Conservation (phyloP, 768 basidiomycete genomes). For the Tephrocybe sp. region DNA sequence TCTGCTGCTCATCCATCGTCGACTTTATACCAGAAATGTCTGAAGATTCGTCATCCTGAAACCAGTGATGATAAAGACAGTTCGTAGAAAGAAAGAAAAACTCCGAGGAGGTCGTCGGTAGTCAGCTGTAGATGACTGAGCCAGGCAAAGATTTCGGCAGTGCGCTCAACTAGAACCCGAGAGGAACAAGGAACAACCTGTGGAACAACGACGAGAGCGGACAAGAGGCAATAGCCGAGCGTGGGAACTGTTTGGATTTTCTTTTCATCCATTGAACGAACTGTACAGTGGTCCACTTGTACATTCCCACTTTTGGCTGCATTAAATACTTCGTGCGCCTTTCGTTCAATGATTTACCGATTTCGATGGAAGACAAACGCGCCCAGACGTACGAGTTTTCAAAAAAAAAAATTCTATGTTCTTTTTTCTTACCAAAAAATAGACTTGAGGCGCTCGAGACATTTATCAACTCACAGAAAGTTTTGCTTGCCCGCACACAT, state of each 20-base stretch:
- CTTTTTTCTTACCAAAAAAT: background rate
- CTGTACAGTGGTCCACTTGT: background rate
- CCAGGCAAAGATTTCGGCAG: background rate
- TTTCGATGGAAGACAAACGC: constrained; percentile 36
- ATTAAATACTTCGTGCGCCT: background rate
- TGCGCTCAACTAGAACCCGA: background rate
- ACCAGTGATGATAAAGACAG: background rate
- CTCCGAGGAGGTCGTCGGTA: background rate
- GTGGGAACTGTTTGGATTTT: constrained; percentile 12
- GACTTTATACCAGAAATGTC: background rate
- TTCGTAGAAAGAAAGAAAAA: background rate
- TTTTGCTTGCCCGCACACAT: constrained; percentile 58
- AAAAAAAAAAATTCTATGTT: too few species aligned
- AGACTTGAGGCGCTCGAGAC: constrained; percentile 67
- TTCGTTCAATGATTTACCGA: constrained; percentile 18
- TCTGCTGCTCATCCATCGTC: too few species aligned
- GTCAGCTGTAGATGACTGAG: too few species aligned
- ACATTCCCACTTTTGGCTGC: background rate
- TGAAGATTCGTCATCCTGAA: background rate
- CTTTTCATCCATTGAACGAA: too few species aligned
- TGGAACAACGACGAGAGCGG: too few species aligned
- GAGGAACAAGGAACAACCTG: too few species aligned
- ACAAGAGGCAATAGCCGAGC: background rate
- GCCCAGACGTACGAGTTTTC: constrained; percentile 35
- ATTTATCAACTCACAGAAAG: constrained; percentile 63